Evolutionary conservation across 345 rosid genomes (phyloP), one percentile per base, ranked within the genome.

Genomic region (Combretum micranthum): DNA sequence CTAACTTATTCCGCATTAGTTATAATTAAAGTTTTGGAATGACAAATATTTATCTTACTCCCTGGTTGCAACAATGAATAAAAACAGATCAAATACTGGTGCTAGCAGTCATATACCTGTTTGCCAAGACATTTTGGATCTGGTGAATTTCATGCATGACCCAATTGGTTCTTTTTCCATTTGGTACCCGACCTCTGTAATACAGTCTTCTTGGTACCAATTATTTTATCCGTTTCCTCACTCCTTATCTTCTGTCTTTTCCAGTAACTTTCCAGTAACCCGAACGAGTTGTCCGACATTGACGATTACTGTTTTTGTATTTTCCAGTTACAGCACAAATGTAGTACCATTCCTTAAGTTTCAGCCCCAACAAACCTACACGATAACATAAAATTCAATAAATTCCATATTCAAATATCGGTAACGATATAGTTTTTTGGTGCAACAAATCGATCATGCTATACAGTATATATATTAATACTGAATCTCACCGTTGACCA

Each of bases 191-290:
- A 32, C 64, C 60, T 1, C 3, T 16, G 13, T 77, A 37, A 65
- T 79, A 84, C 61, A 75, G 71, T 63, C 71, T 53, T 77, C 67
- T 60, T 84, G n/a, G 48, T 58, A 18, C 90, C 86, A 15, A 81
- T 72, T 2, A 10, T 11, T 0, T 47, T 43, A 2, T 42, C 42
- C 4, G 52, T 61, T 2, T 19, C 60, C 56, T 55, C 60, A 2
- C 44, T 45, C 16, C 4, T 65, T 61, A 81, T 50, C 0, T 1
- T 2, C 16, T 72, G 69, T 18, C 63, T 56, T 13, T 42, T 23
- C 4, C n/a, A n/a, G n/a, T n/a, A n/a, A n/a, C n/a, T n/a, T n/a
- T n/a, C n/a, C n/a, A n/a, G n/a, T n/a, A n/a, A 4, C n/a, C 91
- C 87, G 63, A 55, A 2, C 13, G 51, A 0, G 82, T 77, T 6